Evolutionary conservation across 2,329 filamentous ascomycete species (phyloP).

Genomic region (Coniochaeta hoffmannii): DNA sequence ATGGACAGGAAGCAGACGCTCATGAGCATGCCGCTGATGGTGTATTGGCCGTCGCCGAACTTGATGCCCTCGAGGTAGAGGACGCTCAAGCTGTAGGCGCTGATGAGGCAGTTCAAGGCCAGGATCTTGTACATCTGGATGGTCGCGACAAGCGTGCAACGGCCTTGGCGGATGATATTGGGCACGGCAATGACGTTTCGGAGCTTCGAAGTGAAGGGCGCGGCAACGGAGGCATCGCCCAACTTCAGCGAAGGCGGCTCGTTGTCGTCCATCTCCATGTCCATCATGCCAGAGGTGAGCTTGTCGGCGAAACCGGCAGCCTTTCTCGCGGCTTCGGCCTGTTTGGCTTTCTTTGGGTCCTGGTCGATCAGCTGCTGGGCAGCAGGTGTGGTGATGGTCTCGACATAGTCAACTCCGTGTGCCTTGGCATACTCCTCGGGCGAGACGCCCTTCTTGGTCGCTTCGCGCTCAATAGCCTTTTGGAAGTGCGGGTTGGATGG

Average conservation of each 20-base stretch:
- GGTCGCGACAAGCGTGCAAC: slow-evolving; percentile 93
- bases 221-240: slow-evolving; percentile 92
- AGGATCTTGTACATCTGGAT: slow-evolving; percentile 99
- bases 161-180: slow-evolving; percentile 96
- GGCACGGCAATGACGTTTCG: slow-evolving; percentile 95
- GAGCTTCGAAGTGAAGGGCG: slow-evolving; percentile 95
- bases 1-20: slow-evolving; percentile 98
- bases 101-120: slow-evolving; percentile 94
- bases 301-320: slow-evolving; percentile 78
- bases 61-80: slow-evolving; percentile 98
- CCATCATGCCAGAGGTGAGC: slow-evolving; percentile 81
- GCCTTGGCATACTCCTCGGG: slow-evolving; percentile 48
- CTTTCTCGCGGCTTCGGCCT: slow-evolving; percentile 61
- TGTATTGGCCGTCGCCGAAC: slow-evolving; percentile 96
- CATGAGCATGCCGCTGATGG: slow-evolving; percentile 99
- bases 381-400: slow-evolving; percentile 60
- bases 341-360: slow-evolving; percentile 45
- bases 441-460: slow-evolving; percentile 66
- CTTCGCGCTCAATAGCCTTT: slow-evolving; percentile 84
- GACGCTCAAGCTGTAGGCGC: slow-evolving; percentile 92
- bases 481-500: slow-evolving; percentile 89
- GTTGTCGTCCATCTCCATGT: slow-evolving; percentile 76
- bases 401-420: slow-evolving; percentile 45
- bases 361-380: slow-evolving; percentile 51
- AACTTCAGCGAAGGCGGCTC: slow-evolving; percentile 96